Percentiles rank a stretch among this genome's conserved stretches.
These are phyloP conservation scores for Paecilomyces sp. DNA, from an alignment of 2,329 filamentous ascomycete species.

Conservation along the genomic window DNA sequence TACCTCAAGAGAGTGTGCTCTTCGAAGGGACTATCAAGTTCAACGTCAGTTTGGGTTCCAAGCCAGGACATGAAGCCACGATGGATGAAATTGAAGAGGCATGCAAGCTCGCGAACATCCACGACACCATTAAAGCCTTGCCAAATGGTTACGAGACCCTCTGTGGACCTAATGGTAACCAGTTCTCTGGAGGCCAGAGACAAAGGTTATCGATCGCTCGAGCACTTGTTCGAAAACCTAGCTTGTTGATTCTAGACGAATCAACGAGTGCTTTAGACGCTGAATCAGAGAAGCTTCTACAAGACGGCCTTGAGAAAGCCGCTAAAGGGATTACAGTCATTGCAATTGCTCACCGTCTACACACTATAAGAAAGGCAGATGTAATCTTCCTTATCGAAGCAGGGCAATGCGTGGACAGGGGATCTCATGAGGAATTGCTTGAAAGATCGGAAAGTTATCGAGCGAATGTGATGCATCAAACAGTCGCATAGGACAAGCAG, in stretches of 20 bases:
- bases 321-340: slow-evolving; percentile 16
- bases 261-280: slow-evolving; percentile 48
- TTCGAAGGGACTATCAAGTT: slow-evolving; percentile 67
- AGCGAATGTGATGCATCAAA: slow-evolving; percentile 32
- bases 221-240: slow-evolving; percentile 43
- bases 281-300: slow-evolving; percentile 38
- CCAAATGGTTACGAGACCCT: slow-evolving; percentile 45
- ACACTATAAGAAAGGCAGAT: slow-evolving; percentile 61
- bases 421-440: slow-evolving; percentile 57
- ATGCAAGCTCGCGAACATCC: slow-evolving; percentile 33
- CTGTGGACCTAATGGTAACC: slow-evolving; percentile 46
- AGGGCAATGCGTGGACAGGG: slow-evolving; percentile 55
- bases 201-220: slow-evolving; percentile 49
- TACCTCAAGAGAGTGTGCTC: slow-evolving; percentile 69
- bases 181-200: slow-evolving; percentile 48
- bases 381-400: slow-evolving; percentile 71
- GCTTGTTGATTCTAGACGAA: slow-evolving; percentile 48
- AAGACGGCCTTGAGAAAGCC: slow-evolving; percentile 12
- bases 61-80: slow-evolving; percentile 56
- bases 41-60: slow-evolving; percentile 56
- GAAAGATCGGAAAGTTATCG: slow-evolving; percentile 33
- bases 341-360: slow-evolving; percentile 20
- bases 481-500: slow-evolving; percentile 16
- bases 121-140: slow-evolving; percentile 44
- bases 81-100: slow-evolving; percentile 60